Percentiles rank a stretch among this genome's conserved stretches.
Evolutionary conservation across 257 asterid species (phyloP).

Genomic region (Striga asiatica): DNA sequence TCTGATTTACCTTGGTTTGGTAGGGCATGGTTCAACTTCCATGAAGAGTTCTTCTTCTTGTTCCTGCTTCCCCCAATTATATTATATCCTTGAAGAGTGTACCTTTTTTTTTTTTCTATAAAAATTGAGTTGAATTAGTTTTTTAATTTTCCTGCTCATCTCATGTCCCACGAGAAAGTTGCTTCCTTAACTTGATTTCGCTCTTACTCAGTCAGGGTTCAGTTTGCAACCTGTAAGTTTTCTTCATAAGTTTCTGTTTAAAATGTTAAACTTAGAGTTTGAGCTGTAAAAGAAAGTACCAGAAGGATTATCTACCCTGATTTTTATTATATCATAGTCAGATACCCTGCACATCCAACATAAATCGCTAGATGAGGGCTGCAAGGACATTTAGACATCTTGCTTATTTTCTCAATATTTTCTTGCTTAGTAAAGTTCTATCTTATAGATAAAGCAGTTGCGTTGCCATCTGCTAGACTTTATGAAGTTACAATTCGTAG

Average conservation of each 20-base stretch:
- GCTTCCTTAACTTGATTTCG: conserved; percentile 45
- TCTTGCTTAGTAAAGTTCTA: neutral
- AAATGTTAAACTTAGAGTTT: neutral
- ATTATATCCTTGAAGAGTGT: conserved; percentile 69
- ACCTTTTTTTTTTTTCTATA: neutral
- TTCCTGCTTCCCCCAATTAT: conserved; percentile 95
- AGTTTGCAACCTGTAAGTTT: conserved; percentile 87
- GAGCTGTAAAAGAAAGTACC: conserved; percentile 7
- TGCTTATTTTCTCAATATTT: neutral
- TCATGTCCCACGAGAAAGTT: conserved; percentile 13
- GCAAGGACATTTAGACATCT: neutral
- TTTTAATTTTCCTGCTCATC: conserved; percentile 5
- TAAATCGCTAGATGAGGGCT: neutral
- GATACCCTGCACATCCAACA: neutral
- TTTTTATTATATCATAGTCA: neutral
- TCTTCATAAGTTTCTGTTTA: neutral
- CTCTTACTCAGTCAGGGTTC: conserved; percentile 87
- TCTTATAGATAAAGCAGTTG: neutral
- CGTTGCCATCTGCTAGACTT: neutral
- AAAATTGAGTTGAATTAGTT: conserved; percentile 2
- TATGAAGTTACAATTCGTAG: neutral
- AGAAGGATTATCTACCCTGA: neutral
- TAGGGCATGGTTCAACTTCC: conserved; percentile 99
- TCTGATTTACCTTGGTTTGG: conserved; percentile 18
- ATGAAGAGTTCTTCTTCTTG: conserved; percentile 96